A percentile compares a stretch with the other conserved stretches of the same genome.
phyloP scores from a whole-genome alignment of 768 basidiomycete species.

The Rhizopogon vulgaris region DNA sequence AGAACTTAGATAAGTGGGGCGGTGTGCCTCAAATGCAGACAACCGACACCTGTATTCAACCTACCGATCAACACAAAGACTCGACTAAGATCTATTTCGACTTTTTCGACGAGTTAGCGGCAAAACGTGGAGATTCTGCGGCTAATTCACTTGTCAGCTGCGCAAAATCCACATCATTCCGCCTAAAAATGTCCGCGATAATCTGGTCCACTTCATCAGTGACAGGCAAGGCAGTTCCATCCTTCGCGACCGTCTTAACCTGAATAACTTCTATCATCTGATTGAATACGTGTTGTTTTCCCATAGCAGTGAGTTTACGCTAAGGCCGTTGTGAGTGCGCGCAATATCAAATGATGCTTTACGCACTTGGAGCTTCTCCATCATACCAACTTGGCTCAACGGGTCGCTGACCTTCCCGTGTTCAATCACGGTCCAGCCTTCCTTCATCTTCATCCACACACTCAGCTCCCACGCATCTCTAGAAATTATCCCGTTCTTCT shows the following conservation, averaged over 20 bases:
- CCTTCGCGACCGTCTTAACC: constrained; percentile 22
- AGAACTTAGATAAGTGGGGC: too few relatives aligned
- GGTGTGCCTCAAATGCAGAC: too few relatives aligned
- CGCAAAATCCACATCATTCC: constrained; percentile 25
- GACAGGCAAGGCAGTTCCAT: constrained; percentile 17
- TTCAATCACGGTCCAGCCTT: constrained; percentile 22
- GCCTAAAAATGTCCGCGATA: constrained; percentile 25
- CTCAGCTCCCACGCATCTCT: constrained; percentile 23
- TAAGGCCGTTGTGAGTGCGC: constrained; percentile 4
- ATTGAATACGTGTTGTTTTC: constrained; percentile 21
- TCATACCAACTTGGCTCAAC: constrained; percentile 18
- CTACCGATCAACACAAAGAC: background rate
- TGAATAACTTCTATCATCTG: constrained; percentile 29
- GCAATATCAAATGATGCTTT: background rate
- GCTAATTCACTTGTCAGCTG: constrained; percentile 20
- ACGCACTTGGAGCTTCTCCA: constrained; percentile 24
- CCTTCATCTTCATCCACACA: constrained; percentile 27
- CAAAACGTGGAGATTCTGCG: constrained; percentile 18
- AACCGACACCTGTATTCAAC: background rate
- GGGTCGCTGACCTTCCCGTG: constrained; percentile 18
- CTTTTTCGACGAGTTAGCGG: constrained; percentile 19
- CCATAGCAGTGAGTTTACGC: constrained; percentile 25
- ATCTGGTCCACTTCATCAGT: constrained; percentile 26
- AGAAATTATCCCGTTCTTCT: constrained; percentile 14
- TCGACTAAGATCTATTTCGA: background rate